phyloP scores from a whole-genome alignment of 257 asterid genomes.

The Scutellaria baicalensis region DNA sequence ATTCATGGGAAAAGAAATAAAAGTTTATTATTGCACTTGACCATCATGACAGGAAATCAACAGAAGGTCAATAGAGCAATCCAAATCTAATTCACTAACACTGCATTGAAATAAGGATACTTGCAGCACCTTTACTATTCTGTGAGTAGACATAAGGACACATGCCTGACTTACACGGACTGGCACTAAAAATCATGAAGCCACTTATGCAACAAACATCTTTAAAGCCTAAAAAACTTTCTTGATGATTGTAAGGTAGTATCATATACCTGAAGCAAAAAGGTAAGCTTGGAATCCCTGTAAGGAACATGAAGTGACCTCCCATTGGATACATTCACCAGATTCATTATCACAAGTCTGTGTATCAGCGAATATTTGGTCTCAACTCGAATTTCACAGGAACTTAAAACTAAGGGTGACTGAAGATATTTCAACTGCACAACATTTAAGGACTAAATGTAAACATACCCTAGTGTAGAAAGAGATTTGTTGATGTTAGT shows the following conservation, averaged over 20 bases:
- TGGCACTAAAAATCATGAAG: not conserved
- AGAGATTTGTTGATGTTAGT: constrained; percentile 96
- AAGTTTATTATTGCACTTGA: not conserved
- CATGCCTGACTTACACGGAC: not conserved
- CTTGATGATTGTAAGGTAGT: constrained; percentile 8
- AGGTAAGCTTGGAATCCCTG: constrained; percentile 97
- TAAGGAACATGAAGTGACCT: constrained; percentile 90
- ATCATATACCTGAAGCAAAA: constrained; percentile 83
- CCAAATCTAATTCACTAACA: not conserved
- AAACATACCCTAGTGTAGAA: constrained; percentile 84
- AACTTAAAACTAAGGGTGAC: constrained; percentile 6
- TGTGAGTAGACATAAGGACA: not conserved
- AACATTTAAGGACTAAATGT: constrained; percentile 7
- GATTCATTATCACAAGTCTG: constrained; percentile 98
- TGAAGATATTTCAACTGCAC: not conserved
- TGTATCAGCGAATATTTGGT: not conserved
- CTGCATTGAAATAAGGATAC: not conserved
- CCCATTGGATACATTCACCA: constrained; percentile 84
- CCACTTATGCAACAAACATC: not conserved
- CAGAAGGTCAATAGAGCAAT: not conserved
- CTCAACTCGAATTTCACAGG: not conserved
- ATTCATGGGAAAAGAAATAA: not conserved
- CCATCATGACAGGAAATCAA: not conserved
- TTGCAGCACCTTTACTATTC: not conserved
- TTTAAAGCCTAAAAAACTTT: not conserved